phyloP scores from a whole-genome alignment of 202 grass and related monocot species.

The Miscanthus sacchariflorus region DNA sequence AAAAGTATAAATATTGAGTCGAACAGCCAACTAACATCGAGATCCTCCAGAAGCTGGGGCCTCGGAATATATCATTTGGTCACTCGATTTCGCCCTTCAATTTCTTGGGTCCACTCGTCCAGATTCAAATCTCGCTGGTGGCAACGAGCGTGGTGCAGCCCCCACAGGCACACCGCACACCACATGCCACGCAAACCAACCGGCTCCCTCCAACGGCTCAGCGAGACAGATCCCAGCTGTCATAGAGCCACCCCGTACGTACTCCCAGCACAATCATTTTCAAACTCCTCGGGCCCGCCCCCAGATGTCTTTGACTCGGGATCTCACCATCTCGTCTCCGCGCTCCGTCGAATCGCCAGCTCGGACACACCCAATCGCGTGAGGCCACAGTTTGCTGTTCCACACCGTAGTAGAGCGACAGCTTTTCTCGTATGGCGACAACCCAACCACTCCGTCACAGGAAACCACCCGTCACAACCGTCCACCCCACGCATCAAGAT shows the following conservation, averaged over 20 bases:
- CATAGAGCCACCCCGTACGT: neutral
- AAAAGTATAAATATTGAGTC: neutral
- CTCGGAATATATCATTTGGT: neutral
- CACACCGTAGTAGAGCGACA: neutral
- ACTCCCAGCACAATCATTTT: slow-evolving; percentile 41
- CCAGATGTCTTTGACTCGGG: slow-evolving; percentile 40
- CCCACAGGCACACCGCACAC: neutral
- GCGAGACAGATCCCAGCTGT: neutral
- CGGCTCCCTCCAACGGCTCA: slow-evolving; percentile 30
- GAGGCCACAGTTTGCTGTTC: slow-evolving; percentile 2
- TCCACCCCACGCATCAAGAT: slow-evolving; percentile 38
- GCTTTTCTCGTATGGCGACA: neutral
- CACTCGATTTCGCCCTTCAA: neutral
- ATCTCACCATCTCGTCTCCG: neutral
- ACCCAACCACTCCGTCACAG: neutral
- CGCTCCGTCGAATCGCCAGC: neutral
- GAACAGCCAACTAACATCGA: neutral
- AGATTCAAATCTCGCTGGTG: slow-evolving; percentile 31
- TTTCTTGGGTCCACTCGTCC: neutral
- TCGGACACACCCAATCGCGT: neutral
- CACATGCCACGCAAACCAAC: slow-evolving; percentile 13
- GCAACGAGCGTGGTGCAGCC: neutral
- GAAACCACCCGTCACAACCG: neutral
- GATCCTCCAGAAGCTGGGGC: neutral
- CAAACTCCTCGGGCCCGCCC: neutral